phyloP scores from a whole-genome alignment of 2,329 filamentous ascomycete species.

The Didymella lethalis region DNA sequence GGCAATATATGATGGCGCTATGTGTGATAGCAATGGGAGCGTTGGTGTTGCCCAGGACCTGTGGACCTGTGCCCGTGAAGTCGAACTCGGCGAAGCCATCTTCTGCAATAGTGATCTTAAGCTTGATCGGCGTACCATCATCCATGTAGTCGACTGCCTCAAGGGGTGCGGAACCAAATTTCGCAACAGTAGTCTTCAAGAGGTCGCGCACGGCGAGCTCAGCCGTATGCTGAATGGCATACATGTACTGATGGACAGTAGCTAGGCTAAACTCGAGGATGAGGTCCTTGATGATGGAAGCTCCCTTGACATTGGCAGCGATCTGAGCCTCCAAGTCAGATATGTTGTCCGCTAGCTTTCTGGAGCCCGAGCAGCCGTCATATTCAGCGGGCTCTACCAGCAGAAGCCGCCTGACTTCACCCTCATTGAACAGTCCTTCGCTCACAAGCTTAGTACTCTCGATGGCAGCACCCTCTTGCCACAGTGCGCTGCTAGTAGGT shows the following conservation, averaged over 20 bases:
- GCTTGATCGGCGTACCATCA: conserved; percentile 48
- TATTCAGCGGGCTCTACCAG: conserved; percentile 43
- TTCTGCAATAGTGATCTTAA: conserved; percentile 12
- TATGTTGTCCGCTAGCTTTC: conserved; percentile 44
- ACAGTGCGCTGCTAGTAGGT: conserved; percentile 53
- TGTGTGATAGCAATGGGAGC: conserved; percentile 58
- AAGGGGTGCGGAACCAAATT: conserved; percentile 19
- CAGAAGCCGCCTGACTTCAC: conserved; percentile 40
- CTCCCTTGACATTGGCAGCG: conserved; percentile 44
- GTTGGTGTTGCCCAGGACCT: conserved; percentile 51
- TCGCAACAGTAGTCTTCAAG: conserved; percentile 29
- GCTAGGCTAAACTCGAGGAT: conserved; percentile 46
- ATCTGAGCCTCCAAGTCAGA: conserved; percentile 46
- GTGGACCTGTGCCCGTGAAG: conserved; percentile 26
- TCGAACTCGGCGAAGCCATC: conserved; percentile 28
- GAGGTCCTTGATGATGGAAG: conserved; percentile 45
- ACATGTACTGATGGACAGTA: conserved; percentile 53
- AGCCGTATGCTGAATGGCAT: conserved; percentile 50
- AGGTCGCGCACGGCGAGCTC: conserved; percentile 45
- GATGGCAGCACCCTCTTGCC: conserved; percentile 57
- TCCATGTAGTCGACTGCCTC: conserved; percentile 47
- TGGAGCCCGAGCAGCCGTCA: conserved; percentile 51
- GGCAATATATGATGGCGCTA: conserved; percentile 60
- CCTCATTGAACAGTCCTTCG: conserved; percentile 49
- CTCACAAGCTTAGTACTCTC: conserved; percentile 30